Conservation (phyloP, 805 yeast genomes). For the Candida alai region DNA sequence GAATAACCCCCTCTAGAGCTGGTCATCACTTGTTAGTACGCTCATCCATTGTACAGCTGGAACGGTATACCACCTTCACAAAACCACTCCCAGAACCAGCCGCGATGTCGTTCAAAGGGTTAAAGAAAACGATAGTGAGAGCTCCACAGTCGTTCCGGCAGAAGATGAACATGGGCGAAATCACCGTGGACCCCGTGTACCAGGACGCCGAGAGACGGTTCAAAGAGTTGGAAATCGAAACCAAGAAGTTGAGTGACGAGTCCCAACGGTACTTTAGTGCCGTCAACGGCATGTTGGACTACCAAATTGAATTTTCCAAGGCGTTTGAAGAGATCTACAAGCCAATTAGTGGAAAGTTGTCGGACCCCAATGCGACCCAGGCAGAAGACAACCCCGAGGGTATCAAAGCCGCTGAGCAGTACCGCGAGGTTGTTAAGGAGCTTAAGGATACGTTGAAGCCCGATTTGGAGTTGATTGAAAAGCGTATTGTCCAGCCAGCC, state of each 20-base stretch:
- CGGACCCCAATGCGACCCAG: slow-evolving; percentile 80
- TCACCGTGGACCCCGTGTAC: slow-evolving; percentile 74
- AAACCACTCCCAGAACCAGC: too few relatives aligned
- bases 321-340: slow-evolving; percentile 94
- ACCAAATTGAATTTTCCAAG: slow-evolving; percentile 92
- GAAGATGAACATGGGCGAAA: slow-evolving; percentile 78
- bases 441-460: slow-evolving; percentile 84
- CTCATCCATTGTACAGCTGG: too few relatives aligned
- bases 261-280: slow-evolving; percentile 87
- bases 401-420: slow-evolving; percentile 89
- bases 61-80: too few relatives aligned
- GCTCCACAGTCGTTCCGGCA: slow-evolving; percentile 92
- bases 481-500: slow-evolving; percentile 86
- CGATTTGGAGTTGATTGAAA: slow-evolving; percentile 86
- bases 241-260: slow-evolving; percentile 85
- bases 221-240: slow-evolving; percentile 84
- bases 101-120: slow-evolving; percentile 84
- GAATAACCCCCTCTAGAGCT: too few relatives aligned
- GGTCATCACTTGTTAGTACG: too few relatives aligned
- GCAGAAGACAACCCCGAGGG: slow-evolving; percentile 98
- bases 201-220: slow-evolving; percentile 95
- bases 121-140: slow-evolving; percentile 73
- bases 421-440: slow-evolving; percentile 82
- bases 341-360: slow-evolving; percentile 88
- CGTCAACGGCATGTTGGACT: slow-evolving; percentile 88